A percentile compares a stretch with the other conserved stretches of the same genome.
Evolutionary conservation across 345 rosid species (phyloP).

Genomic region (Eutrema yunnanense): DNA sequence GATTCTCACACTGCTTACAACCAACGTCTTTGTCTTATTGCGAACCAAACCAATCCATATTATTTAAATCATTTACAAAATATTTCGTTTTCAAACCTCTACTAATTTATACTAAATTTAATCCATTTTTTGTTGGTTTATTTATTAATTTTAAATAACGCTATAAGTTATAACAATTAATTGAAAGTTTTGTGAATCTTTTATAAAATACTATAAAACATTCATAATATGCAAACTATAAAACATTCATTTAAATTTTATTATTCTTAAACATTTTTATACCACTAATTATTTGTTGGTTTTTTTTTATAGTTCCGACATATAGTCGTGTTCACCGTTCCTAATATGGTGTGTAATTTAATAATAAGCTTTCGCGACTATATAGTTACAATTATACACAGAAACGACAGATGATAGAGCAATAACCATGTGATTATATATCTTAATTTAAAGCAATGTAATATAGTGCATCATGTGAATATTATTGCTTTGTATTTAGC

Average conservation of each 20-base stretch:
- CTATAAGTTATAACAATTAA: not conserved
- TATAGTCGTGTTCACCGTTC: not conserved
- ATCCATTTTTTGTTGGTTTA: not conserved
- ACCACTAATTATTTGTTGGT: not conserved
- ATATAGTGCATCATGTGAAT: not conserved
- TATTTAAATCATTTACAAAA: not conserved
- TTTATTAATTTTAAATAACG: not conserved
- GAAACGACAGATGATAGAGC: constrained; percentile 6
- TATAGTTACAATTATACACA: not conserved
- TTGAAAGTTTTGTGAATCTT: not conserved
- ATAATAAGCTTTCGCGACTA: not conserved
- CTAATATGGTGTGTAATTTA: not conserved
- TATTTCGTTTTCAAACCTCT: not conserved
- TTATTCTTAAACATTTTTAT: not conserved
- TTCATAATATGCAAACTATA: no score
- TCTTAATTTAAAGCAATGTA: not conserved
- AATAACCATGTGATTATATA: not conserved
- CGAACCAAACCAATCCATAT: not conserved
- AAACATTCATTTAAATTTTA: not conserved
- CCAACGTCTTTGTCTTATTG: constrained; percentile 19
- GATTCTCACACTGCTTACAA: constrained; percentile 7
- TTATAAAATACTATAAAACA: not conserved
- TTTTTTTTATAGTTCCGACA: not conserved
- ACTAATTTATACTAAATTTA: not conserved
- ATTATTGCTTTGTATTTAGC: constrained; percentile 14